These are phyloP conservation scores for Pecoramyces ruminantium DNA, from an alignment of 192 early-diverging fungal species.

Conservation along the genomic window DNA sequence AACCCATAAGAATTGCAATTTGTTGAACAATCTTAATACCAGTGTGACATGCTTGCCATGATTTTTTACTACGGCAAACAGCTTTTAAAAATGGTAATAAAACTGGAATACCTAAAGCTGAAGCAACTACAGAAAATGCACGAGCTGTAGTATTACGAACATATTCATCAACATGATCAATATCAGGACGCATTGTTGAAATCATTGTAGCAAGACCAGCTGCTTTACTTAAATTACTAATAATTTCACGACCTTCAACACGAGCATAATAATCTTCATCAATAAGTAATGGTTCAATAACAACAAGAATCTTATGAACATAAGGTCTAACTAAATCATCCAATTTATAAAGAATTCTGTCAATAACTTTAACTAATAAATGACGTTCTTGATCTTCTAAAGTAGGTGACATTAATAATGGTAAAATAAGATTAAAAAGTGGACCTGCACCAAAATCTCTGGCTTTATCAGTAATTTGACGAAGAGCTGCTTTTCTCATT, in stretches of 20 bases:
- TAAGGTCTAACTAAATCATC: conserved; percentile 91
- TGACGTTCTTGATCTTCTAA: conserved; percentile 98
- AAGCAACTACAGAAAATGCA: conserved; percentile 92
- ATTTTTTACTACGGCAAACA: conserved; percentile 84
- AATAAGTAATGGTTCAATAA: conserved; percentile 92
- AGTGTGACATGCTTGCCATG: conserved; percentile 97
- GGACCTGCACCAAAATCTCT: conserved; percentile 84
- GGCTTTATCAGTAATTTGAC: conserved; percentile 92
- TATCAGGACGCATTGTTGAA: conserved; percentile 96
- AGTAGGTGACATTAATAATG: conserved; percentile 92
- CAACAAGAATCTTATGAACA: conserved; percentile 97
- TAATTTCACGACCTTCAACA: conserved; percentile 92
- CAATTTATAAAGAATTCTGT: conserved; percentile 86
- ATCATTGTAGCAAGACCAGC: conserved; percentile 97
- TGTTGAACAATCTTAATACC: conserved; percentile 96
- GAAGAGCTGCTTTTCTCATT: conserved; percentile 77
- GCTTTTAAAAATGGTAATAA: conserved; percentile 90
- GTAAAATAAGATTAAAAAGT: conserved; percentile 90
- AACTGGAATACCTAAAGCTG: conserved; percentile 85
- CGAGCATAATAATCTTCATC: conserved; percentile 96
- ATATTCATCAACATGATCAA: conserved; percentile 95
- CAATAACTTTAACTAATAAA: conserved; percentile 93
- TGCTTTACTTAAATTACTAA: conserved; percentile 91
- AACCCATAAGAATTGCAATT: conserved; percentile 85
- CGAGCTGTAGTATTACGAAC: conserved; percentile 95